Conservation (phyloP, 2,329 filamentous ascomycete genomes). For the Aspergillus sojae region DNA sequence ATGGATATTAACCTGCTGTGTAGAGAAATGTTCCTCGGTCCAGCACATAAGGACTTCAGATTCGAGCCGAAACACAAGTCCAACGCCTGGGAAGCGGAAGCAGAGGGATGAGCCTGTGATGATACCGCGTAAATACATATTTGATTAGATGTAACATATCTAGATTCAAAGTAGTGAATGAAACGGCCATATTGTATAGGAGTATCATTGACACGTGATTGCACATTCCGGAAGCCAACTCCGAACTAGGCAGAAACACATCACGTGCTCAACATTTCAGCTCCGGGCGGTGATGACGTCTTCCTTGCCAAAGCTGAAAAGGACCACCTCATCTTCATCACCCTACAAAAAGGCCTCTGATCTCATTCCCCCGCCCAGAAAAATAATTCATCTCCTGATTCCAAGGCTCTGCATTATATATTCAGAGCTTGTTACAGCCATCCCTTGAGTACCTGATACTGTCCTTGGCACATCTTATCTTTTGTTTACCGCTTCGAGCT, state of each 20-base stretch:
- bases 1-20: constrained; percentile 13
- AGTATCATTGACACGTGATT: constrained; percentile 1
- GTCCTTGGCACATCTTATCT: neutral
- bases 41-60: constrained; percentile 83
- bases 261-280: constrained; percentile 20
- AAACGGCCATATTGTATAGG: neutral
- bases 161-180: neutral
- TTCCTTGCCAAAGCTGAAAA: constrained; percentile 43
- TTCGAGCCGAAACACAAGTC: constrained; percentile 99
- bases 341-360: constrained; percentile 7
- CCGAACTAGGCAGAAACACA: neutral
- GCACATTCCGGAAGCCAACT: neutral
- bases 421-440: neutral
- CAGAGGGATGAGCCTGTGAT: constrained; percentile 56
- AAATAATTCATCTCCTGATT: neutral
- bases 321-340: constrained; percentile 70
- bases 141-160: neutral
- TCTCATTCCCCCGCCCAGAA: neutral
- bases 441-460: neutral
- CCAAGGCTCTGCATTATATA: constrained; percentile 7
- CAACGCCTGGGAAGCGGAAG: constrained; percentile 72
- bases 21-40: constrained; percentile 97
- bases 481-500: constrained; percentile 22
- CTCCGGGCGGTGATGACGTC: constrained; percentile 35
- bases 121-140: neutral